Conservation (phyloP, 2,329 filamentous ascomycete genomes). For the Pseudogymnoascus destructans region DNA sequence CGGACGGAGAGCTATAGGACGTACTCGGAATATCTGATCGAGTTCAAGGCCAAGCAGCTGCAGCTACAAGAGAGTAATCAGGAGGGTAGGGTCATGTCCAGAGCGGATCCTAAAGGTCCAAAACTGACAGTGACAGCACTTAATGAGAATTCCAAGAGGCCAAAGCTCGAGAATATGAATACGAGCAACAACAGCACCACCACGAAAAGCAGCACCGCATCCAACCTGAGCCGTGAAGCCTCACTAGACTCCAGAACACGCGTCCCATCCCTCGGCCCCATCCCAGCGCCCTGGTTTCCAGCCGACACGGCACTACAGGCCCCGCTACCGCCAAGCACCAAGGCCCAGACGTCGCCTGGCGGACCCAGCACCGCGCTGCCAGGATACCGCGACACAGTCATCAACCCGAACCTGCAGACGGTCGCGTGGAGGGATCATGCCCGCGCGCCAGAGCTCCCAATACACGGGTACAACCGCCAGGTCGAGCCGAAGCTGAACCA, state of each 20-base stretch:
- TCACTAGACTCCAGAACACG: background rate
- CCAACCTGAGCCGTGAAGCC: background rate
- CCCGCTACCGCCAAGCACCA: background rate
- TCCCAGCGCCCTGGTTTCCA: background rate
- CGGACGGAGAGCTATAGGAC: slow-evolving; percentile 54
- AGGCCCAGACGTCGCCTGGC: background rate
- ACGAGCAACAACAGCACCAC: background rate
- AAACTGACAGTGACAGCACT: background rate
- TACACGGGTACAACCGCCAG: slow-evolving; percentile 15
- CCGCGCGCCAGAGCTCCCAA: slow-evolving; percentile 14
- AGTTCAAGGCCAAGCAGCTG: slow-evolving; percentile 58
- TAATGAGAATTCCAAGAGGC: slow-evolving; percentile 8
- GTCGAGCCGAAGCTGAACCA: slow-evolving; percentile 13
- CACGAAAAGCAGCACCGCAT: background rate
- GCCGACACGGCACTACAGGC: background rate
- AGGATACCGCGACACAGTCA: slow-evolving; percentile 25
- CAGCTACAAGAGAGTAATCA: background rate
- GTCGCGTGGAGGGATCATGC: slow-evolving; percentile 22
- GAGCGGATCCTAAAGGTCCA: background rate
- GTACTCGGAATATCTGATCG: slow-evolving; percentile 56
- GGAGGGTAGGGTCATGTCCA: background rate
- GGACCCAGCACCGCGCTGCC: slow-evolving; percentile 11
- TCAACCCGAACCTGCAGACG: slow-evolving; percentile 14
- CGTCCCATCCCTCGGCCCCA: background rate
- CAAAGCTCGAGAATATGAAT: slow-evolving; percentile 4